These are phyloP conservation scores for Boehmeria nivea DNA, from an alignment of 306 rosid species.

Conservation along the genomic window DNA sequence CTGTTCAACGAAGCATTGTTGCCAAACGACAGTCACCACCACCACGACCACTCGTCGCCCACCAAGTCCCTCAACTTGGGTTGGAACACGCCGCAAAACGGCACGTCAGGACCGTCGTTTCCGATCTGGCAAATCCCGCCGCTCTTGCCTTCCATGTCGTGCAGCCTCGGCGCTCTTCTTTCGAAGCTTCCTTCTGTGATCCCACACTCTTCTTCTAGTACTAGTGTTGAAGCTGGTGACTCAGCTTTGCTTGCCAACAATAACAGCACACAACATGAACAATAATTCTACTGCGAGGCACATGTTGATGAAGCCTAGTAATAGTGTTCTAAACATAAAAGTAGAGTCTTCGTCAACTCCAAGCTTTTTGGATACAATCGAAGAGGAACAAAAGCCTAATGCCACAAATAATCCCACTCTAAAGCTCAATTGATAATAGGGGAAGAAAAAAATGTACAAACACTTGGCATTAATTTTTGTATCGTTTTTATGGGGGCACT, in stretches of 20 bases:
- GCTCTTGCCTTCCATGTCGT: slow-evolving; percentile 48
- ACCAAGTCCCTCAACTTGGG: slow-evolving; percentile 54
- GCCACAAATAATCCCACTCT: slow-evolving; percentile 15
- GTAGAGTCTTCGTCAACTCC: slow-evolving; percentile 16
- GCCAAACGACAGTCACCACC: too few species aligned
- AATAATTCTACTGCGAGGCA: too few species aligned
- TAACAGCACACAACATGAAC: slow-evolving; percentile 19
- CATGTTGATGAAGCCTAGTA: slow-evolving; percentile 23
- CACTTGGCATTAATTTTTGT: slow-evolving; percentile 13
- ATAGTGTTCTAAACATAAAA: slow-evolving; percentile 21
- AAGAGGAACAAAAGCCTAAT: slow-evolving; percentile 23
- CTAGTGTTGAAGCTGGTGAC: slow-evolving; percentile 18
- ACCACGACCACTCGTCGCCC: slow-evolving; percentile 33
- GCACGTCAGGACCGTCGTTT: slow-evolving; percentile 11
- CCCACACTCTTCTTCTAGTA: slow-evolving; percentile 13
- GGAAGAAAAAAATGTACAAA: slow-evolving; percentile 14
- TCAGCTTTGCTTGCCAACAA: too few species aligned
- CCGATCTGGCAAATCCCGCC: slow-evolving; percentile 45
- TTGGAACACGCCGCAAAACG: slow-evolving; percentile 46
- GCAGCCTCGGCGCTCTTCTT: slow-evolving; percentile 43
- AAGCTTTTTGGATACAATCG: slow-evolving; percentile 28
- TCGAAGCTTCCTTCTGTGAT: slow-evolving; percentile 37
- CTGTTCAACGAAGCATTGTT: slow-evolving; percentile 29
- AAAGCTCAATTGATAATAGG: slow-evolving; percentile 30
- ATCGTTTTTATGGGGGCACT: slow-evolving; percentile 4